These are phyloP conservation scores for Hericium rajendrae DNA, from an alignment of 768 basidiomycete species.

Conservation along the genomic window DNA sequence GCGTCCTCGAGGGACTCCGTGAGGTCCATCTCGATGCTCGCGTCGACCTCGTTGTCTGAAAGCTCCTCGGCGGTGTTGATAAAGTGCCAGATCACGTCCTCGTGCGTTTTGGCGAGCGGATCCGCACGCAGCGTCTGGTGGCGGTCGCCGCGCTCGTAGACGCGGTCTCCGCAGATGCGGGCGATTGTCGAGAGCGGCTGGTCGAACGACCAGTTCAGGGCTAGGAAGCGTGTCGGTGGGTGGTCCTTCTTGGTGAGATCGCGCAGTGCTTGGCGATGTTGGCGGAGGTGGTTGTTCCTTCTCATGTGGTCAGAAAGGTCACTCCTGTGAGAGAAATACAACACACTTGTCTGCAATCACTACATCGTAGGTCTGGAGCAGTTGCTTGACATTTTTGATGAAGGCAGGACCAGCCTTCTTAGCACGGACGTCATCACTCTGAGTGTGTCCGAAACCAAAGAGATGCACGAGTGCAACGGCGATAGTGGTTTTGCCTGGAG, in stretches of 20 bases:
- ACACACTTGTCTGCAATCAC: constrained; percentile 90
- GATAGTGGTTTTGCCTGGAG: constrained; percentile 80
- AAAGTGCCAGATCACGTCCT: constrained; percentile 79
- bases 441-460: constrained; percentile 85
- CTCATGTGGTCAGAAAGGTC: no score
- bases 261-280: constrained; percentile 69
- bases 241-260: constrained; percentile 33
- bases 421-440: constrained; percentile 78
- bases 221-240: constrained; percentile 66
- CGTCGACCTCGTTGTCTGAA: constrained; percentile 52
- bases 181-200: constrained; percentile 52
- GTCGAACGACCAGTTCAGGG: constrained; percentile 66
- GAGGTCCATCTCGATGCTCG: constrained; percentile 55
- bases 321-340: neutral
- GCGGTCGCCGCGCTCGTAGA: constrained; percentile 65
- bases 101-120: constrained; percentile 44
- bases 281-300: constrained; percentile 82
- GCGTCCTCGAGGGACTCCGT: constrained; percentile 44
- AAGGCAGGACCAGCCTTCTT: constrained; percentile 71
- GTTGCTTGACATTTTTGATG: constrained; percentile 55
- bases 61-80: constrained; percentile 56
- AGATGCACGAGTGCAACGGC: constrained; percentile 69
- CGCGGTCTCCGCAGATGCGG: constrained; percentile 68
- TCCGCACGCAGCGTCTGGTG: constrained; percentile 78
- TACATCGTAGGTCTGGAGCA: constrained; percentile 56